Base-by-base conservation (phyloP, 768 basidiomycete species). In the Trametes coccinea region DNA sequence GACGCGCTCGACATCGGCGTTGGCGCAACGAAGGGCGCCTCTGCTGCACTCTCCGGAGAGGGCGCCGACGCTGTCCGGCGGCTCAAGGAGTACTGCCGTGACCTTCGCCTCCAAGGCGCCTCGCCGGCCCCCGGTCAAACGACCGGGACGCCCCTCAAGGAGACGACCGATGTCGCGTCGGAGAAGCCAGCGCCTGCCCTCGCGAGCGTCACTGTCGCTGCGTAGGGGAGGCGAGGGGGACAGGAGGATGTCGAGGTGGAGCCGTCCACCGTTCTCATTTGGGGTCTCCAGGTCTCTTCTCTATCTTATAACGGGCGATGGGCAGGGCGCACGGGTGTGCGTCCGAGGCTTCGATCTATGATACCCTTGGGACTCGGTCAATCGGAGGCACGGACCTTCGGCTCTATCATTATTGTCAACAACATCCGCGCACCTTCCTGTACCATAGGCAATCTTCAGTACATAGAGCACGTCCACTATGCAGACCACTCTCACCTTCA, bases 61-160 rank as follows among this genome's bases (percentile, higher is more conserved):
- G 69, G 70, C 44, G 75, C 74, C 39, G 79, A 81, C 63, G 83
- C 83, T 10, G 76, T 80, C 6, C 72, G 75, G 66, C 73, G 77
- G 11, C 74, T 85, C 10, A 78, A 82, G 69, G 79, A 78, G 34
- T 80, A 80, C 61, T 84, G 82, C 70, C 69, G 76, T 11, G 81
- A 84, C 63, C 72, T 86, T 33, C 72, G 73, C 27, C 68, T 83
- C 33, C 68, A 48, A 29, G 66, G 63, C 55, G 63, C 50, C 34
- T 39, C 40, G 39, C 9, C 48, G 7, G 16, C 49, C 30, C 48
- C 48, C 22, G 39, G 39, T 5, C 51, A 56, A n/a, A 13, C 53
- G 14, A 30, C 51, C 27, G 56, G 37, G 34, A 45, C 52, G 30
- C 34, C 46, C 14, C 34, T 30, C 16, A 47, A 47, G 59, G 53